A percentile compares a stretch with the other conserved stretches of the same genome.
Conservation (phyloP, 2,329 filamentous ascomycete genomes). For the Aspergillus floridensis region DNA sequence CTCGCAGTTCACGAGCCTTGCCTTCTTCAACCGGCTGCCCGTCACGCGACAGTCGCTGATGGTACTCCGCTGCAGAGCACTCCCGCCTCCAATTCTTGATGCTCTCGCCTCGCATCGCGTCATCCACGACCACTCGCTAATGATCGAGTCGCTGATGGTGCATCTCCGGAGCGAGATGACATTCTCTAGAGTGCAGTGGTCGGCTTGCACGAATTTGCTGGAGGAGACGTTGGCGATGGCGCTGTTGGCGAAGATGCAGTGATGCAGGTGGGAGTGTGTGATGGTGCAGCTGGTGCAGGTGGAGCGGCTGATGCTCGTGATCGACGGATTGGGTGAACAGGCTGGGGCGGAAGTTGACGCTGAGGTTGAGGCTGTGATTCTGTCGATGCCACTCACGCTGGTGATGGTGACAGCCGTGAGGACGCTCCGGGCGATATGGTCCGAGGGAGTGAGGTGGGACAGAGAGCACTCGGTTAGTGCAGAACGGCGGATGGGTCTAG, state of each 20-base stretch:
- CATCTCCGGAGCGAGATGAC: constrained; percentile 15
- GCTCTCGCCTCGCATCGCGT: constrained; percentile 12
- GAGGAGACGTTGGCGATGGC: constrained; percentile 16
- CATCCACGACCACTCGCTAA: constrained; percentile 14
- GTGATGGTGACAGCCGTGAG: constrained; percentile 9
- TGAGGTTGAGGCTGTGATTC: not conserved
- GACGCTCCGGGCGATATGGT: constrained; percentile 11
- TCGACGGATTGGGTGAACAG: no score
- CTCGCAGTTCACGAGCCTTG: constrained; percentile 21
- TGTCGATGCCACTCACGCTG: not conserved
- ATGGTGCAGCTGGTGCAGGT: constrained; percentile 18
- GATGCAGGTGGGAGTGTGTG: constrained; percentile 13
- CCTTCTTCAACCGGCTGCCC: constrained; percentile 12
- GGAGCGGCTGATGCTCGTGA: constrained; percentile 17
- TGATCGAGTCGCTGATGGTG: constrained; percentile 13
- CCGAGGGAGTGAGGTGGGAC: constrained; percentile 12
- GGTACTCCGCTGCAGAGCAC: constrained; percentile 13
- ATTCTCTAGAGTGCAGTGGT: constrained; percentile 15
- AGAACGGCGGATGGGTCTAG: constrained; percentile 8
- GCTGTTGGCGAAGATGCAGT: constrained; percentile 16
- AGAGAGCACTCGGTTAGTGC: constrained; percentile 11
- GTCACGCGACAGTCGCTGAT: constrained; percentile 11
- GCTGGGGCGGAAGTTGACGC: not conserved
- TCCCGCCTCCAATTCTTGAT: constrained; percentile 14
- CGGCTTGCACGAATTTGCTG: constrained; percentile 9